Evolutionary conservation across 345 rosid species (phyloP).

Genomic region (Garcia nutans): DNA sequence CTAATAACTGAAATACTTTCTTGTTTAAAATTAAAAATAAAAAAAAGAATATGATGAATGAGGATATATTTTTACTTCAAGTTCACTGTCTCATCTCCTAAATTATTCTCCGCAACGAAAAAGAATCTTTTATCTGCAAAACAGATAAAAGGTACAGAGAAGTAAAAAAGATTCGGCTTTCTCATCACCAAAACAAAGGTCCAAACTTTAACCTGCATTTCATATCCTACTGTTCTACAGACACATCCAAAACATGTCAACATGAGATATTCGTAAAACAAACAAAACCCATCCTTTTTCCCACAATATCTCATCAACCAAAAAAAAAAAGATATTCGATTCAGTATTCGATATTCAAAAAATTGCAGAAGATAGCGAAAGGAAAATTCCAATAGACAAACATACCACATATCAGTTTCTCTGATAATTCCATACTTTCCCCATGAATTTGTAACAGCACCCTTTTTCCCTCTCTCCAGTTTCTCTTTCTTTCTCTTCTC

Average conservation of each 20-base stretch:
- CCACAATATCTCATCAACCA: neutral
- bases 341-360: neutral
- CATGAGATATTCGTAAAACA: too few relatives aligned
- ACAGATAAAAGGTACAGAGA: neutral
- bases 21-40: too few relatives aligned
- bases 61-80: neutral
- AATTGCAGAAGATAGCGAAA: neutral
- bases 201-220: neutral
- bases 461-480: conserved; percentile 29
- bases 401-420: conserved; percentile 97
- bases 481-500: conserved; percentile 19
- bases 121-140: neutral
- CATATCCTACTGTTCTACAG: neutral
- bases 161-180: neutral
- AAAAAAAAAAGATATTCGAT: neutral
- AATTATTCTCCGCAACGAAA: neutral
- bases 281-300: neutral
- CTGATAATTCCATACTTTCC: conserved; percentile 88
- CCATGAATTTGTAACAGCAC: conserved; percentile 92
- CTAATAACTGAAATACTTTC: neutral
- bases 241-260: neutral
- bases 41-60: neutral
- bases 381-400: neutral
- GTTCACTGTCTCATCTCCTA: neutral
- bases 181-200: neutral